Evolutionary conservation across 148 eudicot species (phyloP).

Genomic region (Amaranthus hypochondriacus): DNA sequence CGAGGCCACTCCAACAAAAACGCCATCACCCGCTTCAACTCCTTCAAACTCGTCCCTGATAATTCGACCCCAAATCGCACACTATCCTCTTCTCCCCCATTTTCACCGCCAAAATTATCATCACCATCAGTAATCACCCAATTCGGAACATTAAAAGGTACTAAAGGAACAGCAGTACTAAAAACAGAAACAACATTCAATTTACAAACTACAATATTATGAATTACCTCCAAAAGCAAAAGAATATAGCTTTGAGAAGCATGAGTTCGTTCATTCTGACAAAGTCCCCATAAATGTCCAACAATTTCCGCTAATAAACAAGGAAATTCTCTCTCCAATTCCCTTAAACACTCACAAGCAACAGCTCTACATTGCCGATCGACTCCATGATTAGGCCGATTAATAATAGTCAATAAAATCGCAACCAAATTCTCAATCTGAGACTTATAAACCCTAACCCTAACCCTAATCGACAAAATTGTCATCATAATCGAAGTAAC

Average conservation of each 20-base stretch:
- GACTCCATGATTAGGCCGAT: constrained; percentile 78
- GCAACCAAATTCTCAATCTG: constrained; percentile 48
- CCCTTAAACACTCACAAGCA: constrained; percentile 85
- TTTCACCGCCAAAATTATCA: constrained; percentile 5
- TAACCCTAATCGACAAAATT: background rate
- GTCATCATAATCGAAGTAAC: constrained; percentile 46
- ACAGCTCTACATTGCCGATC: constrained; percentile 69
- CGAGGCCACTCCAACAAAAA: constrained; percentile 81
- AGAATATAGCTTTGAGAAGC: constrained; percentile 59
- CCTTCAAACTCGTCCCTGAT: constrained; percentile 44
- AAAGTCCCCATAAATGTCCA: constrained; percentile 71
- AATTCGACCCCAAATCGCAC: constrained; percentile 32
- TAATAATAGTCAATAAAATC: constrained; percentile 56
- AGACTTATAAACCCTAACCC: constrained; percentile 23
- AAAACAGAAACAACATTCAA: constrained; percentile 41
- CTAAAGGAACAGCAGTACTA: constrained; percentile 50
- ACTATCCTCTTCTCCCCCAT: constrained; percentile 7
- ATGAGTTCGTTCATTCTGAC: constrained; percentile 81
- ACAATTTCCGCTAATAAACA: constrained; percentile 60
- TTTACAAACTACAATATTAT: constrained; percentile 41
- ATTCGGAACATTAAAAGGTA: constrained; percentile 64
- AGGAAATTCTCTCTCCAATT: constrained; percentile 71
- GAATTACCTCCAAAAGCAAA: constrained; percentile 48
- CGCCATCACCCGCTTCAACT: constrained; percentile 67
- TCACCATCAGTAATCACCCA: constrained; percentile 29